Percentiles rank a stretch among this genome's conserved stretches.
Evolutionary conservation across 148 eudicot genomes (phyloP).

Genomic region (Persicaria tinctoria): DNA sequence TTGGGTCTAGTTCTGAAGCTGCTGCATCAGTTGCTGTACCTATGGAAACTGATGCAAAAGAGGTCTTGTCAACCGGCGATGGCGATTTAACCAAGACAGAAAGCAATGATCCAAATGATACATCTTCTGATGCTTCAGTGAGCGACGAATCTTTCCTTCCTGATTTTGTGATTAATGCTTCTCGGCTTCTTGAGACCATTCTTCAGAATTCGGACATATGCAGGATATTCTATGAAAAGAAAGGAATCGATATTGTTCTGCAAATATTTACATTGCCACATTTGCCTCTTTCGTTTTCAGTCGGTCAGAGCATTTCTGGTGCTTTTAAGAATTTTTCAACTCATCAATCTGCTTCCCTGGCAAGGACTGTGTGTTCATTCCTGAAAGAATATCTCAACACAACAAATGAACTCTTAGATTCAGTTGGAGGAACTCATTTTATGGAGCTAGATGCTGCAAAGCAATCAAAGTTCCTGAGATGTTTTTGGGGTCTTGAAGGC

Average conservation of each 20-base stretch:
- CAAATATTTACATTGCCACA: constrained; percentile 70
- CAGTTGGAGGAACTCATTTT: constrained; percentile 53
- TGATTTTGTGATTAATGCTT: constrained; percentile 73
- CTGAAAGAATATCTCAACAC: constrained; percentile 66
- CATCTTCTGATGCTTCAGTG: constrained; percentile 34
- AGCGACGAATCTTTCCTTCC: constrained; percentile 71
- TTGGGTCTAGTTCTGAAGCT: constrained; percentile 62
- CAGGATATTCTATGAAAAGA: constrained; percentile 85
- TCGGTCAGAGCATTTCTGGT: constrained; percentile 77
- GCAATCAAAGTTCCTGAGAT: constrained; percentile 51
- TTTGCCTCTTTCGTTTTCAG: constrained; percentile 70
- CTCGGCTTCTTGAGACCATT: constrained; percentile 89
- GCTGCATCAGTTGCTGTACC: constrained; percentile 44
- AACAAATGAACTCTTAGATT: constrained; percentile 50
- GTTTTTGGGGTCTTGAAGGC: constrained; percentile 77
- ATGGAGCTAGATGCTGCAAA: constrained; percentile 53
- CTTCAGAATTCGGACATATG: constrained; percentile 91
- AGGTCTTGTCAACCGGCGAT: constrained; percentile 31
- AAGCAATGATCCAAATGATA: constrained; percentile 39
- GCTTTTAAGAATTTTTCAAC: constrained; percentile 94
- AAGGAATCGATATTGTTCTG: constrained; percentile 75
- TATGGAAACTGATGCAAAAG: constrained; percentile 84
- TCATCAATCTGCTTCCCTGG: constrained; percentile 83
- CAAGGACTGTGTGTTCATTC: constrained; percentile 75
- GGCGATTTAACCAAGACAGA: constrained; percentile 31